A percentile compares a stretch with the other conserved stretches of the same genome.
Conservation (phyloP, 2,329 filamentous ascomycete species). For the Anthostomella pinea region DNA sequence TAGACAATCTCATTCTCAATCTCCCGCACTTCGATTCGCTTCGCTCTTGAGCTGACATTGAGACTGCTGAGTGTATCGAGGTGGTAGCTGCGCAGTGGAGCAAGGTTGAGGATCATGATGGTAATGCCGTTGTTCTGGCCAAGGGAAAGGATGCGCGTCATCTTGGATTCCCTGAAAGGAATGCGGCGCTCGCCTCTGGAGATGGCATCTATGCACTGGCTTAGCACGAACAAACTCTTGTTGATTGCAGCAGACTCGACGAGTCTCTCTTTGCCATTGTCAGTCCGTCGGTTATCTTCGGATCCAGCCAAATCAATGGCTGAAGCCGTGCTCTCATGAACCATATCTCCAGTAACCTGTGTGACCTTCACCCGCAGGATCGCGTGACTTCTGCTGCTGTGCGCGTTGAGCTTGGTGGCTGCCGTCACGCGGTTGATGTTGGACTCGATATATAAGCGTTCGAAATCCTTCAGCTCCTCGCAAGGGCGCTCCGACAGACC, state of each 20-base stretch:
- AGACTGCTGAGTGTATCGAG: slow-evolving; percentile 90
- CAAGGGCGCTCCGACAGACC: slow-evolving; percentile 82
- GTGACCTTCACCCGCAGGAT: slow-evolving; percentile 87
- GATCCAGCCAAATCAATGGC: slow-evolving; percentile 95
- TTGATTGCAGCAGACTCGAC: slow-evolving; percentile 98
- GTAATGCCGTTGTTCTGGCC: slow-evolving; percentile 95
- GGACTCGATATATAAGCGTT: slow-evolving; percentile 83
- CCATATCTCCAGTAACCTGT: slow-evolving; percentile 66
- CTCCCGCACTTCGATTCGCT: slow-evolving; percentile 93
- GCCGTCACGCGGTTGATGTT: slow-evolving; percentile 89
- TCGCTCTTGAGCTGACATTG: slow-evolving; percentile 92
- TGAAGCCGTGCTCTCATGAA: slow-evolving; percentile 77
- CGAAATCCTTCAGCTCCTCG: slow-evolving; percentile 84
- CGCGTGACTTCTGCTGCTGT: slow-evolving; percentile 86
- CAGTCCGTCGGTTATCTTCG: slow-evolving; percentile 90
- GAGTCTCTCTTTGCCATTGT: slow-evolving; percentile 87
- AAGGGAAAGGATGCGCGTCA: slow-evolving; percentile 89
- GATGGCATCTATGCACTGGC: slow-evolving; percentile 94
- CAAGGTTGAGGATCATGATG: slow-evolving; percentile 93
- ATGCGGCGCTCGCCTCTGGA: slow-evolving; percentile 72
- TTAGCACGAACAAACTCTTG: slow-evolving; percentile 92
- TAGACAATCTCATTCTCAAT: slow-evolving; percentile 94
- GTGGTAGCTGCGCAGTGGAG: slow-evolving; percentile 88
- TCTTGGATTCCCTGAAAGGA: slow-evolving; percentile 92
- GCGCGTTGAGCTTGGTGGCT: slow-evolving; percentile 86